Conservation (phyloP, 129 eudicot species). For the Helianthus tuberosus region DNA sequence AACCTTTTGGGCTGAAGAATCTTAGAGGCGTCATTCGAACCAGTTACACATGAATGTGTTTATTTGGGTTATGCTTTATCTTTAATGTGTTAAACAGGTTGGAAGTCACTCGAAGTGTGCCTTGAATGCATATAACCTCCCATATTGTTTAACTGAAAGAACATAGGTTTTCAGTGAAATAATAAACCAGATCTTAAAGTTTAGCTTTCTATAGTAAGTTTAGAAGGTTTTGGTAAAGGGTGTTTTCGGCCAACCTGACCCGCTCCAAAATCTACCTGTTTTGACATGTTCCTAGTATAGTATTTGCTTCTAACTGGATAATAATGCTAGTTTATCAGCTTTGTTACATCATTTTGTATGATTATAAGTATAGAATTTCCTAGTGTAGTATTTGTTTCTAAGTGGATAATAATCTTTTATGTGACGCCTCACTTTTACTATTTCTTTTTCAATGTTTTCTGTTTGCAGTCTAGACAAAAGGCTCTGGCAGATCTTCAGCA, state of each 20-base stretch:
- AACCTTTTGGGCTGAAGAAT: not conserved
- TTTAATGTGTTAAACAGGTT: not conserved
- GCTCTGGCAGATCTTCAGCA: constrained; percentile 91
- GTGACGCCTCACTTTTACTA: not conserved
- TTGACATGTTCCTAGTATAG: not conserved
- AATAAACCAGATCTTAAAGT: not conserved
- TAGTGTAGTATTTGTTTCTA: constrained; percentile 8
- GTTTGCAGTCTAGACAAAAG: constrained; percentile 94
- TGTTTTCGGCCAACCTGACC: constrained; percentile 1
- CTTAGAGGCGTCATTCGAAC: not conserved
- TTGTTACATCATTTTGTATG: not conserved
- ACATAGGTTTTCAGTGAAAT: not conserved
- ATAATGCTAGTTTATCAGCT: not conserved
- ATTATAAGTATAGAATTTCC: not conserved
- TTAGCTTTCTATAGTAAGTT: not conserved
- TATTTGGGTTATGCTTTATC: not conserved
- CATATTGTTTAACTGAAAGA: not conserved
- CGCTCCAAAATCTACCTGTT: not conserved
- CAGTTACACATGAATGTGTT: not conserved
- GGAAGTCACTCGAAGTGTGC: not conserved
- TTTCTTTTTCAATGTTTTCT: constrained; percentile 18
- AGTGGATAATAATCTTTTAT: constrained; percentile 6
- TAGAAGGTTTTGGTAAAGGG: not conserved
- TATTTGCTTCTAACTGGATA: too few relatives aligned
- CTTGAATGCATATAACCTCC: not conserved